A percentile compares a stretch with the other conserved stretches of the same genome.
Evolutionary conservation across 371 early-diverging fungal species (phyloP).

Genomic region (Chytridium lagenaria): DNA sequence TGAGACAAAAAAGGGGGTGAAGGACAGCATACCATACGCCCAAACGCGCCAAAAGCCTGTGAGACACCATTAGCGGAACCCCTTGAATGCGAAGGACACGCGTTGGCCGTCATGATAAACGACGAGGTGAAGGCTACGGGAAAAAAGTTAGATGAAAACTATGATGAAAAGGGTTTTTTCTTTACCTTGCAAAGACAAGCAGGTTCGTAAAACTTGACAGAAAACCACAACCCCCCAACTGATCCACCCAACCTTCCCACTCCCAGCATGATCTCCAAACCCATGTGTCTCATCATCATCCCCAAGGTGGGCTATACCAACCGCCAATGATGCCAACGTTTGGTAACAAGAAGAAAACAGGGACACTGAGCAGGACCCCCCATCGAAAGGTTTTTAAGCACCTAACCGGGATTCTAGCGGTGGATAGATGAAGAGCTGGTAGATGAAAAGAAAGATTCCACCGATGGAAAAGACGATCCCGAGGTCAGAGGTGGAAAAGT

Average conservation of each 20-base stretch:
- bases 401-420: conserved; percentile 34
- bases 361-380: conserved; percentile 31
- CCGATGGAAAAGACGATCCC: conserved; percentile 34
- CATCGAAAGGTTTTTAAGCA: conserved; percentile 32
- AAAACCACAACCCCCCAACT: conserved; percentile 28
- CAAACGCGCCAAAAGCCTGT: conserved; percentile 33
- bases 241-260: background rate
- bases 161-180: background rate
- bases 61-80: conserved; percentile 33
- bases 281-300: background rate
- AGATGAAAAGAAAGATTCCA: conserved; percentile 34
- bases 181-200: conserved; percentile 28
- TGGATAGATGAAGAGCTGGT: conserved; percentile 38
- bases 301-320: background rate
- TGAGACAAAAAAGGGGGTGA: too few relatives aligned
- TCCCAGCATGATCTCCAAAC: conserved; percentile 10
- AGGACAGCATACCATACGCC: conserved; percentile 29
- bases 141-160: background rate
- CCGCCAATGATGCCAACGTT: background rate
- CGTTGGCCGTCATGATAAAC: conserved; percentile 42
- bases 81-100: conserved; percentile 15
- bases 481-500: conserved; percentile 27
- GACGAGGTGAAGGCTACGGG: conserved; percentile 32
- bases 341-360: conserved; percentile 11
- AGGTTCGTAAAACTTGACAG: conserved; percentile 28